Evolutionary conservation across 768 basidiomycete genomes (phyloP).

Genomic region (Arthromyces matolae): DNA sequence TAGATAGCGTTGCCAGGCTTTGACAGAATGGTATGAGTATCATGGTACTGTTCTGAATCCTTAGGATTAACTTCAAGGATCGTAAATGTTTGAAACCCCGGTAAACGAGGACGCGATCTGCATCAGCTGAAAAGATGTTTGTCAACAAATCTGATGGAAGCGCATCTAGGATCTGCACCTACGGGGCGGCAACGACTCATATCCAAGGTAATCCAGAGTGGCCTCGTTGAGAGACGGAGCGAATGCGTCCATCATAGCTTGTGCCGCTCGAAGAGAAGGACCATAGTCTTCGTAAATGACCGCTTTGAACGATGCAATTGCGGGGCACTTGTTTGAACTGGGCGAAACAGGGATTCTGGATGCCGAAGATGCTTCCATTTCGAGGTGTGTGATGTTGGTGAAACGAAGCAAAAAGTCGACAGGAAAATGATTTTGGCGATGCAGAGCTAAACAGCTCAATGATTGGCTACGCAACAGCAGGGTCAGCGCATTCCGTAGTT

Average conservation of each 20-base stretch:
- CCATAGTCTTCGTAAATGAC: slow-evolving; percentile 1
- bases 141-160: background rate
- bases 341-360: background rate
- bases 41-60: background rate
- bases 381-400: background rate
- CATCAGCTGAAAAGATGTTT: background rate
- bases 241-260: background rate
- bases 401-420: background rate
- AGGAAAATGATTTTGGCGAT: slow-evolving; percentile 1
- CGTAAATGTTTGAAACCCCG: background rate
- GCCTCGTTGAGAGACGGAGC: slow-evolving; percentile 1
- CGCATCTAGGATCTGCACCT: background rate
- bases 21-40: background rate
- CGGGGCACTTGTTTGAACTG: background rate
- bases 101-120: background rate
- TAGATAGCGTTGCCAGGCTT: background rate
- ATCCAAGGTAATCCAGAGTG: background rate
- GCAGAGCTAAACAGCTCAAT: background rate
- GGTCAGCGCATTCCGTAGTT: background rate
- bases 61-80: background rate
- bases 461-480: background rate
- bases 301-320: background rate
- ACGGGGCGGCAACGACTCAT: background rate
- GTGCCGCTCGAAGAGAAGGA: background rate
- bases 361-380: background rate